Base-by-base conservation (phyloP, 495 filamentous ascomycete genomes). In the Aspergillus nanangensis region DNA sequence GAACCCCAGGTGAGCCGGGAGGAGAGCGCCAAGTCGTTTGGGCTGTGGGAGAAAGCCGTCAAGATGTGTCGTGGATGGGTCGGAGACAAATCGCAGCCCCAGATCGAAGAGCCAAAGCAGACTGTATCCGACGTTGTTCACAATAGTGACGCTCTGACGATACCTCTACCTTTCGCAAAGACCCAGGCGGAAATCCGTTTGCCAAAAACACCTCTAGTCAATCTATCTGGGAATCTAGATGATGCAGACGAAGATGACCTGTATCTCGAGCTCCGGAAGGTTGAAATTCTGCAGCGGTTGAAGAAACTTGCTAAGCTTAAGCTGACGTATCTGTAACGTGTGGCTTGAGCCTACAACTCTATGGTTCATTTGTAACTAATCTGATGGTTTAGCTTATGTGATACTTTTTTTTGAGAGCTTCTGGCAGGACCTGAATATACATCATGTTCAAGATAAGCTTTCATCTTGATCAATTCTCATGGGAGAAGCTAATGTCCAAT, bases 61-160 rank as follows among this genome's bases (percentile, higher is more conserved):
- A 73, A 84, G 43, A 95, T 94, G 86, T 84, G 84, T 55, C 77
- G 74, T 45, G 91, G 90, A 17, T 96, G 91, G 91, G 67, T 65
- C 38, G 34, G 37, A 13, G 33, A 45, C 4, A 45, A 45, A 2
- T 19, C 14, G 1, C 29, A 11, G 2, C 2, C 24, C n/a, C 10
- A 35, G 5, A 20, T 27, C 18, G 17, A 10, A 17, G 24, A 38
- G 18, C n/a, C 20, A 10, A 43, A 56, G 2, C 40, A 45, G 2
- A 44, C 45, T 14, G 41, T 29, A 8, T 32, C 42, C 18, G 32
- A 17, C 13, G 38, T 8, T 10, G 24, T 17, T 3, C 18, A 47
- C 0, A 34, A 13, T 3, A 31, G 24, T 32, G 21, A 27, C 15
- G 22, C 37, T 11, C 14, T 56, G 21, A 59, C 51, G 3, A 19